phyloP scores from a whole-genome alignment of 805 yeast species.

The Ascoidea rubescens region DNA sequence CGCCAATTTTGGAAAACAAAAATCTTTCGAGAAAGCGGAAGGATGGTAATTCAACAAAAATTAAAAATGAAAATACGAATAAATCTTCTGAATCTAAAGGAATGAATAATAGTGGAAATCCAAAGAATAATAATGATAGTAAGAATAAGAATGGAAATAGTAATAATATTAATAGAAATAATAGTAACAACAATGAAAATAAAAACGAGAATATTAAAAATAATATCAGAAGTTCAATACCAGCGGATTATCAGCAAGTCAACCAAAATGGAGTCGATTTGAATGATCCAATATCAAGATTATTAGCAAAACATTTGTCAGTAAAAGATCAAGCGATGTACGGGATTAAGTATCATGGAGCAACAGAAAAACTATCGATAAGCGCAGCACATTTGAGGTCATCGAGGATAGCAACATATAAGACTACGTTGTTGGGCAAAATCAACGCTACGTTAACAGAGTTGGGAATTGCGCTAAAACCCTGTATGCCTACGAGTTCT shows the following conservation, averaged over 20 bases:
- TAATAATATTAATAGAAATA: constrained; percentile 12
- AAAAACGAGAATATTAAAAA: no score
- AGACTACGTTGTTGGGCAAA: constrained; percentile 60
- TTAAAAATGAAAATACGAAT: constrained; percentile 6
- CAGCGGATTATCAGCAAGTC: constrained; percentile 7
- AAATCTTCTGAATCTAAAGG: no score
- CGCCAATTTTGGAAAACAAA: constrained; percentile 16
- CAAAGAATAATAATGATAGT: constrained; percentile 1
- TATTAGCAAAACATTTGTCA: constrained; percentile 42
- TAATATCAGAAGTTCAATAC: constrained; percentile 2
- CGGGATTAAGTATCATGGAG: constrained; percentile 59
- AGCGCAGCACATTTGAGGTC: constrained; percentile 83
- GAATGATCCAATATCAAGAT: constrained; percentile 18
- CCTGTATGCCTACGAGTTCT: constrained; percentile 75
- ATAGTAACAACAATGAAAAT: constrained; percentile 12
- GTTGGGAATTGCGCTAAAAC: constrained; percentile 64
- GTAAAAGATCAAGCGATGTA: constrained; percentile 72
- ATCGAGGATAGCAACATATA: constrained; percentile 59
- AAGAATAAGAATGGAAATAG: constrained; percentile 19
- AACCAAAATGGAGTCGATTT: constrained; percentile 4
- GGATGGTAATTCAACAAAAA: constrained; percentile 8
- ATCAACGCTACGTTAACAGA: constrained; percentile 56
- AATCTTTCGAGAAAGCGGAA: constrained; percentile 14
- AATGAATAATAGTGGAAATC: neutral
- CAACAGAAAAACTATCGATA: constrained; percentile 42